Conservation (phyloP, 257 asterid species). For the Salvia hispanica region DNA sequence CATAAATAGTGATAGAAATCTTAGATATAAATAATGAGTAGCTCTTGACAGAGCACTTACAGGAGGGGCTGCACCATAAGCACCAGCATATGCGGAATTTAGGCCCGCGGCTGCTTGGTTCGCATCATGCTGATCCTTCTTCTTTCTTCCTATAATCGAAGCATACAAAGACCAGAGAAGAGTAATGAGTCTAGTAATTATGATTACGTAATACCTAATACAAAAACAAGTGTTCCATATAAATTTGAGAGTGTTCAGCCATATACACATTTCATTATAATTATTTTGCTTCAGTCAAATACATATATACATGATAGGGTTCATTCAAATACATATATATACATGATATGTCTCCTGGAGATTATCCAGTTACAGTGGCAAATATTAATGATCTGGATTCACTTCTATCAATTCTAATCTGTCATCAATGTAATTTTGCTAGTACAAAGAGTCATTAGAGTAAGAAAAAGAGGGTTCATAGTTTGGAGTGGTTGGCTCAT, state of each 20-base stretch:
- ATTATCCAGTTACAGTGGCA: background rate
- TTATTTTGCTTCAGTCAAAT: background rate
- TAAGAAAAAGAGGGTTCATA: background rate
- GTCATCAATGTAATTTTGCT: background rate
- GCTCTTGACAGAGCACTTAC: constrained; percentile 55
- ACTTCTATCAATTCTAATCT: background rate
- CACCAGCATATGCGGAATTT: constrained; percentile 69
- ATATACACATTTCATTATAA: background rate
- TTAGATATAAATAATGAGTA: background rate
- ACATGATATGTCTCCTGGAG: background rate
- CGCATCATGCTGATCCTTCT: constrained; percentile 82
- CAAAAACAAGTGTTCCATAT: background rate
- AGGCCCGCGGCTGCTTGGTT: constrained; percentile 66
- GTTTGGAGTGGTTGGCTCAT: too few relatives aligned
- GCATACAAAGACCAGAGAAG: constrained; percentile 7
- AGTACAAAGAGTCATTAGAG: background rate
- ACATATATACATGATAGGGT: background rate
- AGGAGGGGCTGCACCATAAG: constrained; percentile 83
- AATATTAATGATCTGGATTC: background rate
- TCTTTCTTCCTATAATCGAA: constrained; percentile 72
- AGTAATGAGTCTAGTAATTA: background rate
- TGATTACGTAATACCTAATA: background rate
- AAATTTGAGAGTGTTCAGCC: background rate
- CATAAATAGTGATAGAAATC: constrained; percentile 10
- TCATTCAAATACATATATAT: constrained; percentile 2